Percentiles rank a stretch among this genome's conserved stretches.
phyloP scores from a whole-genome alignment of 2,329 filamentous ascomycete genomes.

The Aureobasidium sp. region DNA sequence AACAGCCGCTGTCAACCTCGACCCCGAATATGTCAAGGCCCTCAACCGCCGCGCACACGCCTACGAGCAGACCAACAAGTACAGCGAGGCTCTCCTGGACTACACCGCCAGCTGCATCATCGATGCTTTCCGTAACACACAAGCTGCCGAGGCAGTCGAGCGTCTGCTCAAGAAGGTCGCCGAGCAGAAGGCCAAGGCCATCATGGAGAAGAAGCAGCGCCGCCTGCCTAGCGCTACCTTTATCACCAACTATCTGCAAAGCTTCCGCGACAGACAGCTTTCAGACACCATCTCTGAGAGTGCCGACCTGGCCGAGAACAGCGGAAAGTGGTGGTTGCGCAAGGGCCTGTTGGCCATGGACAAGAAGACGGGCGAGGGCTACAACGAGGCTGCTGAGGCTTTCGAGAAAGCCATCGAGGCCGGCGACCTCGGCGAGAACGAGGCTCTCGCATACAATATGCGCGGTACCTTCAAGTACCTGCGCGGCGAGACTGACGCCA shows the following conservation, averaged over 20 bases:
- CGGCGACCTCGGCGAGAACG: conserved; percentile 69
- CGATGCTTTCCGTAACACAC: conserved; percentile 89
- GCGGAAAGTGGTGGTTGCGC: conserved; percentile 78
- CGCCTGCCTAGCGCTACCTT: conserved; percentile 94
- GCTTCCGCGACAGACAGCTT: conserved; percentile 78
- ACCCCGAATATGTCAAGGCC: conserved; percentile 95
- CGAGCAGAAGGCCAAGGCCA: conserved; percentile 85
- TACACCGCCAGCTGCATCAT: conserved; percentile 99
- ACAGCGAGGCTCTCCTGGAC: conserved; percentile 90
- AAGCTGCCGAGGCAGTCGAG: conserved; percentile 83
- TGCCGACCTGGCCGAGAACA: conserved; percentile 67
- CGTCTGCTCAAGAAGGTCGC: conserved; percentile 93
- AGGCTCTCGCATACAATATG: conserved; percentile 93
- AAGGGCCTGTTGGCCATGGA: conserved; percentile 73
- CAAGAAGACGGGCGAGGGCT: conserved; percentile 83
- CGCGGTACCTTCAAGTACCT: conserved; percentile 93
- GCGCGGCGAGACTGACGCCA: conserved; percentile 73
- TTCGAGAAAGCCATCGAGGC: conserved; percentile 86
- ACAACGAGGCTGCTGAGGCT: conserved; percentile 75
- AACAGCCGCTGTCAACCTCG: conserved; percentile 85
- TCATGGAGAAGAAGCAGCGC: conserved; percentile 71
- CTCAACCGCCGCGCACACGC: conserved; percentile 93
- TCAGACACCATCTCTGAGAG: conserved; percentile 77
- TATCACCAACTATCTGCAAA: conserved; percentile 97
- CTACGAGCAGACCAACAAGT: conserved; percentile 87